Base-by-base conservation (phyloP, 441 rosid genomes). In the Mallotus japonicus region DNA sequence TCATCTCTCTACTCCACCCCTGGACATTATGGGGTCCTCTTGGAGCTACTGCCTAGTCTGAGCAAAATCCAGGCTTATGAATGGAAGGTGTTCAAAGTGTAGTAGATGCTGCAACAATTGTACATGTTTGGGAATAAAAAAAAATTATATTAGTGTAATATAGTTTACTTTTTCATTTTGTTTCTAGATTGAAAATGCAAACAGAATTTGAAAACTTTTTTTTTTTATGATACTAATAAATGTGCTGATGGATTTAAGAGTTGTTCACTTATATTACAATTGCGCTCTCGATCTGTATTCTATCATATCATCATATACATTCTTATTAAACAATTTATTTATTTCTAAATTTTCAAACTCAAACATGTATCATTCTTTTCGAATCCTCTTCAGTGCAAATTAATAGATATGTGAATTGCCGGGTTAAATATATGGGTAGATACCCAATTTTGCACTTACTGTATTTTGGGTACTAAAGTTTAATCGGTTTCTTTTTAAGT, bases 21-120 rank as follows among this genome's bases (percentile, higher is more conserved):
- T 91, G 69, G 92, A 95, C 42, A 96, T 96, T 80, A 98, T 24
- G 93, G 86, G 97, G 87, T 62, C 87, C 93, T 67, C 89, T 96
- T 50, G 93, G 81, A 62, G 74, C 80, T 78, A 76, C 72, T 72
- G 76, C 61, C 69, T 86, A 82, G 66, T 75, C 84, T 67, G 90
- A 86, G 75, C 89, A 80, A 60, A 85, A 70, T 82, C 76, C 72
- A 37, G 66, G 73, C n/a, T 74, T 82, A 54, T 87, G 88, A 72
- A 42, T 55, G 62, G 92, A 80, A 82, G 86, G 86, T 77, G 81
- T 76, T 80, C 84, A 81, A 24, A 79, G 77, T 79, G 88, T 81
- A 10, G 87, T 74, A 46, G 93, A 84, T 88, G 86, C 81, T 80
- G 77, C 91, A 7, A 97, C 99, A 77, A 87, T 96, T 34, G 98